Base-by-base conservation (phyloP, 495 filamentous ascomycete species). In the Stereocaulon alpinum region DNA sequence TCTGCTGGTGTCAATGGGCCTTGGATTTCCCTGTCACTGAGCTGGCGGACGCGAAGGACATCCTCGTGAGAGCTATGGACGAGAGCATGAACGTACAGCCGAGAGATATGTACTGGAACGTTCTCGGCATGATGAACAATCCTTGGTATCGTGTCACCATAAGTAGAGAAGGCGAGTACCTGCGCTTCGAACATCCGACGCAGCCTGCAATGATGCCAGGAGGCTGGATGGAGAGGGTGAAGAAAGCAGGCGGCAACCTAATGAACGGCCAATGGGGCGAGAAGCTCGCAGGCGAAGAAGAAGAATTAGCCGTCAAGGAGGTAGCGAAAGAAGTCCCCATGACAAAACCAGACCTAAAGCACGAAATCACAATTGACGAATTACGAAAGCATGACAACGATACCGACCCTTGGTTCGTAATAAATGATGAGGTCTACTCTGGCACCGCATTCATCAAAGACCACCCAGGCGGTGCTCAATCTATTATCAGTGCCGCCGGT, bases 111-210 rank as follows among this genome's bases (percentile, higher is more conserved):
- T 97, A 97, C 71, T 97, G 92, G 92, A 88, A 82, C 58, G 91
- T 96, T 18, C 73, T 96, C 44, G 92, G 92, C 0, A 97, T 97
- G 92, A 97, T 97, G 92, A 95, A 97, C 69, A 96, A 95, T 66
- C 86, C 91, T 7, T 97, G 92, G 92, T 97, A 85, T 70, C 77
- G 92, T 17, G 78, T 97, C 6, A 79, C 83, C 6, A 88, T 97
- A 59, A 82, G 80, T 44, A 84, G 85, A 59, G 87, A 95, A 62
- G 79, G 74, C 0, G 76, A 82, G 40, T 68, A 62, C 24, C 70
- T 97, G 45, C 79, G 82, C 9, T 96, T 97, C 60, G 91, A 96
- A 63, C 92, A 97, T 65, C 92, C 92, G 1, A 95, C 88, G 1
- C 86, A 91, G 64, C 91, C 92, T 14, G 85, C 84, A 0, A 67